Conservation (phyloP, 2,329 filamentous ascomycete genomes). For the Pseudogymnoascus sp. region DNA sequence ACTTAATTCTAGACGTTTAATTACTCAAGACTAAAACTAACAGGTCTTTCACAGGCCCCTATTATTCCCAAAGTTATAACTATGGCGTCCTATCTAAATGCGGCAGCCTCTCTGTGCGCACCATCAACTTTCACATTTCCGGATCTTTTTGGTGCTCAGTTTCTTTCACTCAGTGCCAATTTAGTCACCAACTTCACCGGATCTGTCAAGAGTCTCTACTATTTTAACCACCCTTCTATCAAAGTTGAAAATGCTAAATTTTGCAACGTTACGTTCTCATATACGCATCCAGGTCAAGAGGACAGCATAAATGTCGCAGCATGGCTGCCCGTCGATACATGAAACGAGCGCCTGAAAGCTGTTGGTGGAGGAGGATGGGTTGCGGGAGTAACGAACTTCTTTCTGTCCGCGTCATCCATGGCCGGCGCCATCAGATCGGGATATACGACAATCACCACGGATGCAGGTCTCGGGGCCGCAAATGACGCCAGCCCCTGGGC, state of each 20-base stretch:
- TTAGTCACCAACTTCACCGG: not conserved
- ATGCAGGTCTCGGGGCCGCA: constrained; percentile 20
- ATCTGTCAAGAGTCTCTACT: not conserved
- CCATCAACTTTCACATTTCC: not conserved
- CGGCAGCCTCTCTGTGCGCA: not conserved
- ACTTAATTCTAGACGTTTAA: too few relatives aligned
- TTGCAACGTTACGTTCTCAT: constrained; percentile 26
- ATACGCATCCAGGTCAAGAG: constrained; percentile 20
- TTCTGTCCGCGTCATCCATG: constrained; percentile 16
- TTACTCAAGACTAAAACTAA: not conserved
- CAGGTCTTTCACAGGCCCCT: not conserved
- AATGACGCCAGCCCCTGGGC: constrained; percentile 13
- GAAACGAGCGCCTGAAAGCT: constrained; percentile 26
- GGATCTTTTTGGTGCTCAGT: not conserved
- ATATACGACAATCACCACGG: constrained; percentile 23
- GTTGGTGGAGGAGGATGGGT: constrained; percentile 27
- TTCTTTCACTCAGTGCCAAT: not conserved
- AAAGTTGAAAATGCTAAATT: constrained; percentile 14
- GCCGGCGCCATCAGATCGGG: constrained; percentile 18
- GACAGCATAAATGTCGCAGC: constrained; percentile 21
- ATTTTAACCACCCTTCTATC: not conserved
- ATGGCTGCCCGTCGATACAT: constrained; percentile 21
- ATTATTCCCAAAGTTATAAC: not conserved
- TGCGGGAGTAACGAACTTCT: constrained; percentile 18
- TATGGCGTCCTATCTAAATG: not conserved